Evolutionary conservation across 1,284 basidiomycete species (phyloP).

Genomic region (Sanghuangporus sanghuang): DNA sequence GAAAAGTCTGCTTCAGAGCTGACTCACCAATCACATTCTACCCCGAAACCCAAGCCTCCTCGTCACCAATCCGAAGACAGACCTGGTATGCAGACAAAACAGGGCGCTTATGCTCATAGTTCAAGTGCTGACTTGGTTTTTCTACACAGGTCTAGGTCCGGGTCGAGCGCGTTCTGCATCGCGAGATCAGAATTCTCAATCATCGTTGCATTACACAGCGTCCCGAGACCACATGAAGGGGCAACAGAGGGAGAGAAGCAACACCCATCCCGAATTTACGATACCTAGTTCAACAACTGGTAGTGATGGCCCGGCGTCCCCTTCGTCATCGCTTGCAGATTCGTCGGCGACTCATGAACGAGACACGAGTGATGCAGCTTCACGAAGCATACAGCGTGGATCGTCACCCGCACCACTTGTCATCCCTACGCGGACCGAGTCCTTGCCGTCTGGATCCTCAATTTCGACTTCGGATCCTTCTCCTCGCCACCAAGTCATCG

Average conservation of each 20-base stretch:
- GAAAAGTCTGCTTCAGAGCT: constrained; percentile 15
- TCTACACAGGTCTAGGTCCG: background rate
- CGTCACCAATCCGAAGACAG: constrained; percentile 48
- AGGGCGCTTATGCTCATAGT: constrained; percentile 1
- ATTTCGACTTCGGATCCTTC: constrained; percentile 25
- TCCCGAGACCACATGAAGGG: constrained; percentile 33
- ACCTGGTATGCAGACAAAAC: constrained; percentile 33
- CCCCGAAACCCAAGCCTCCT: constrained; percentile 18
- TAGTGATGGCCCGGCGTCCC: constrained; percentile 21
- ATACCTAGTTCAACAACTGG: constrained; percentile 7
- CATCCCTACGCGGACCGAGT: constrained; percentile 38
- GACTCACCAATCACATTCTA: constrained; percentile 20
- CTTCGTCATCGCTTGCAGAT: constrained; percentile 27
- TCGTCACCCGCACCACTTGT: constrained; percentile 35
- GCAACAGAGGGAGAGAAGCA: constrained; percentile 23
- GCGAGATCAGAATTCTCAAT: constrained; percentile 22
- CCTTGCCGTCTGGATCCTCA: constrained; percentile 23
- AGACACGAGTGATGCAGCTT: background rate
- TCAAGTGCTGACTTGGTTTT: background rate
- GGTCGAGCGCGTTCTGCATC: constrained; percentile 22
- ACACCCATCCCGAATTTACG: constrained; percentile 17
- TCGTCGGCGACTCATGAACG: constrained; percentile 2
- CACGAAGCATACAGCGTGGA: background rate
- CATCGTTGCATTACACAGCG: constrained; percentile 26
- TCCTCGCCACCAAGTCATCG: constrained; percentile 22